A percentile compares a stretch with the other conserved stretches of the same genome.
Conservation (phyloP, 2,329 filamentous ascomycete genomes). For the Cryphonectria carpinicola region DNA sequence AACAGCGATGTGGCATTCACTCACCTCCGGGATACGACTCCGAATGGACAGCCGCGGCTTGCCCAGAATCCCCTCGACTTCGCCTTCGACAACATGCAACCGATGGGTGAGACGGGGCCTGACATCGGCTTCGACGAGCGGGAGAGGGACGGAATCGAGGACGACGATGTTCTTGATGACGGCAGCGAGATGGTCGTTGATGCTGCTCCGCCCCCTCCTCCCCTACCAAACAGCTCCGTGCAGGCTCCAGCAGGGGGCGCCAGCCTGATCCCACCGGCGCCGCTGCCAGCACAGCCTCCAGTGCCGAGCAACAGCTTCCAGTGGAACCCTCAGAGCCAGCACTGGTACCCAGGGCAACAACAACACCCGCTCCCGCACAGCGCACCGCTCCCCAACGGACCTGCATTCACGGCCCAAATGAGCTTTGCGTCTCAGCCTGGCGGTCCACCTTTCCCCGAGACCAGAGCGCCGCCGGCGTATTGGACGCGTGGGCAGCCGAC, state of each 20-base stretch:
- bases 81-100: constrained; percentile 27
- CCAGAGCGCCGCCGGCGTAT: constrained; percentile 26
- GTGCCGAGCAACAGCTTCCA: constrained; percentile 5
- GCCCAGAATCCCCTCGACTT: constrained; percentile 26
- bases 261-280: constrained; percentile 27
- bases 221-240: constrained; percentile 1
- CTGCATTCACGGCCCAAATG: neutral
- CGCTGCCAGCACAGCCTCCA: constrained; percentile 18
- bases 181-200: constrained; percentile 38
- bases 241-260: constrained; percentile 11
- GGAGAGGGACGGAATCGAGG: constrained; percentile 39
- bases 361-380: constrained; percentile 14
- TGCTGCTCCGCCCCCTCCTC: constrained; percentile 27
- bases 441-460: constrained; percentile 7
- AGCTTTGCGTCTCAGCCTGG: neutral
- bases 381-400: constrained; percentile 6
- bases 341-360: constrained; percentile 17
- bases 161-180: constrained; percentile 37
- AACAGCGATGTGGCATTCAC: constrained; percentile 60
- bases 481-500: constrained; percentile 13
- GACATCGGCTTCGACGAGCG: constrained; percentile 46
- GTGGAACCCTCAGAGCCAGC: constrained; percentile 23
- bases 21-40: constrained; percentile 43
- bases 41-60: constrained; percentile 21
- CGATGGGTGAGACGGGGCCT: constrained; percentile 23